phyloP scores from a whole-genome alignment of 768 basidiomycete species.

The Boletus sp. region DNA sequence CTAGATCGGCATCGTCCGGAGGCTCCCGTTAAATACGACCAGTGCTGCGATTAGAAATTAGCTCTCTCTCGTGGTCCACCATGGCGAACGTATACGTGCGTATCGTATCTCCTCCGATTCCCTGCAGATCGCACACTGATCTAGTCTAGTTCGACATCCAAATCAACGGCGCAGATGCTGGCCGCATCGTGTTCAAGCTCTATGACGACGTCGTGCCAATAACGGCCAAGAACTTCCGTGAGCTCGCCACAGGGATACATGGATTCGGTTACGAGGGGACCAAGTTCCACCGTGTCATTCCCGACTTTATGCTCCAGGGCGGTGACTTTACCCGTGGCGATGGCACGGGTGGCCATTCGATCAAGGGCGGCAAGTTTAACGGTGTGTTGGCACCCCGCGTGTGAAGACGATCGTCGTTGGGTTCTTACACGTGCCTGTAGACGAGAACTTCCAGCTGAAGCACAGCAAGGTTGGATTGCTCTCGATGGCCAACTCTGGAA shows the following conservation, averaged over 20 bases:
- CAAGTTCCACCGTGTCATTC: constrained; percentile 80
- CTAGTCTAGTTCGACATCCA: constrained; percentile 60
- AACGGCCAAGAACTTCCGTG: constrained; percentile 83
- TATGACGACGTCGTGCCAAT: constrained; percentile 75
- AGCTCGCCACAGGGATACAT: constrained; percentile 68
- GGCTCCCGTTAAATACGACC: constrained; percentile 3
- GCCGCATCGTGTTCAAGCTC: constrained; percentile 79
- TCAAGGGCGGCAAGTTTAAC: constrained; percentile 65
- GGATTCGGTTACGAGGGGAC: constrained; percentile 71
- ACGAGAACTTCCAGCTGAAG: constrained; percentile 80
- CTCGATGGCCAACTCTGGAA: constrained; percentile 79
- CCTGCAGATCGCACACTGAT: too few relatives aligned
- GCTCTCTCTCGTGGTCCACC: background rate
- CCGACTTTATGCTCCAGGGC: constrained; percentile 84
- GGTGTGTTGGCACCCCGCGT: constrained; percentile 35
- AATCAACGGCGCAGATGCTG: constrained; percentile 39
- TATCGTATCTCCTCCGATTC: too few relatives aligned
- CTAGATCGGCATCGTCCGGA: constrained; percentile 14
- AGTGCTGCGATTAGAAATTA: background rate
- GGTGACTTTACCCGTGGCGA: constrained; percentile 75
- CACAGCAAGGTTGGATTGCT: constrained; percentile 69
- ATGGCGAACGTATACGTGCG: too few relatives aligned
- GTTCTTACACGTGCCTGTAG: constrained; percentile 39
- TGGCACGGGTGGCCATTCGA: constrained; percentile 79
- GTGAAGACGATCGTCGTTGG: background rate